These are phyloP conservation scores for Phytophthora sansomeana DNA, from an alignment of 352 stramenopile species.

Conservation along the genomic window DNA sequence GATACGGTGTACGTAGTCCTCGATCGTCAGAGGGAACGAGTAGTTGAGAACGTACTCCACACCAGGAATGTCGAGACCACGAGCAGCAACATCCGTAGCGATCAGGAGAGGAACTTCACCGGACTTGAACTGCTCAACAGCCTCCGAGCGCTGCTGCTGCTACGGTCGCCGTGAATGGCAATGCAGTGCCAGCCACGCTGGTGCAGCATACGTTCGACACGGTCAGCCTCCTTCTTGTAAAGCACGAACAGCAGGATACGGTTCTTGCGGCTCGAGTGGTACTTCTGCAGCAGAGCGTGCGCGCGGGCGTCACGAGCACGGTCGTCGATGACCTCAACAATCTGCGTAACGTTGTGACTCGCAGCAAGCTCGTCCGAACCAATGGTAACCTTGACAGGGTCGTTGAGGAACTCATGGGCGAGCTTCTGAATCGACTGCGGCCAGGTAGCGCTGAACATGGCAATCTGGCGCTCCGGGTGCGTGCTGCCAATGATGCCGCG, in stretches of 20 bases:
- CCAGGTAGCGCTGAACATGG: conserved; percentile 98
- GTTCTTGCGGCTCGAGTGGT: conserved; percentile 92
- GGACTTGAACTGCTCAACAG: conserved; percentile 96
- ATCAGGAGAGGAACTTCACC: conserved; percentile 95
- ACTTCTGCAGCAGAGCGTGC: conserved; percentile 93
- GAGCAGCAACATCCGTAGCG: conserved; percentile 96
- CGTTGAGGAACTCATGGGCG: conserved; percentile 94
- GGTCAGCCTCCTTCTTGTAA: conserved; percentile 99
- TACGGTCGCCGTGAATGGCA: conserved; percentile 97
- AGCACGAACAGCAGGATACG: conserved; percentile 97
- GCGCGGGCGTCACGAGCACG: conserved; percentile 88
- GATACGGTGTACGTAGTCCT: conserved; percentile 97
- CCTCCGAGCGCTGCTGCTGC: conserved; percentile 92
- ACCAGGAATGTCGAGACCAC: conserved; percentile 97
- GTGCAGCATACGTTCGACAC: conserved; percentile 94
- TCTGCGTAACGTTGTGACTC: conserved; percentile 96
- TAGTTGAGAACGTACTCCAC: conserved; percentile 98
- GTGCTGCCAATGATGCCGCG: conserved; percentile 86
- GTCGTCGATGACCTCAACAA: conserved; percentile 95
- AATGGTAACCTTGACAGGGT: conserved; percentile 95
- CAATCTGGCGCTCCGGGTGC: conserved; percentile 92
- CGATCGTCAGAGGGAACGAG: conserved; percentile 98
- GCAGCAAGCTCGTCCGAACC: conserved; percentile 95
- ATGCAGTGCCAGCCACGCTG: conserved; percentile 93
- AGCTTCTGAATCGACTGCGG: conserved; percentile 97